phyloP scores from a whole-genome alignment of 768 basidiomycete genomes.

The Calvatia gigantea region DNA sequence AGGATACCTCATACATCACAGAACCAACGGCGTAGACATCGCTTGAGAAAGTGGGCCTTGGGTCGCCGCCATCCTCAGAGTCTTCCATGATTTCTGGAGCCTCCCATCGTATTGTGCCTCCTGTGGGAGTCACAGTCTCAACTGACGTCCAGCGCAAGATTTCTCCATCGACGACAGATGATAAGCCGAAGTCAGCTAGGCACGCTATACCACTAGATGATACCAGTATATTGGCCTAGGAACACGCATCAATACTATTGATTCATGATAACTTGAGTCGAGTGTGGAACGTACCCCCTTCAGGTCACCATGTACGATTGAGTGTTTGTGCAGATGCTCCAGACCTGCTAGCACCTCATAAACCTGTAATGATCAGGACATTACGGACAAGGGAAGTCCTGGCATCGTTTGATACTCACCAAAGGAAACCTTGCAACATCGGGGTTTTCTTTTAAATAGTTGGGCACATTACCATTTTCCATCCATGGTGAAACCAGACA shows the following conservation, averaged over 20 bases:
- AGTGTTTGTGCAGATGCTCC: conserved; percentile 14
- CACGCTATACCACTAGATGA: conserved; percentile 15
- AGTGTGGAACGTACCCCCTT: conserved; percentile 16
- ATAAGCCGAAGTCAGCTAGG: conserved; percentile 22
- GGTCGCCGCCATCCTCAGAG: not conserved
- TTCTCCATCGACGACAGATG: conserved; percentile 11
- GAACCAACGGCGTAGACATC: conserved; percentile 21
- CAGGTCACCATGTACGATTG: conserved; percentile 18
- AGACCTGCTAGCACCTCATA: conserved; percentile 13
- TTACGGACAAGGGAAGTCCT: not conserved
- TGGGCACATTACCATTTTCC: conserved; percentile 31
- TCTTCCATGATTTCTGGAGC: conserved; percentile 21
- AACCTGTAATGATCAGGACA: not conserved
- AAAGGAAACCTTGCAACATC: conserved; percentile 14
- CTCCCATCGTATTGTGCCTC: conserved; percentile 20
- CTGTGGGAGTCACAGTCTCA: conserved; percentile 11
- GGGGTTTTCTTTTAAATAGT: conserved; percentile 21
- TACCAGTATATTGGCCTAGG: conserved; percentile 19
- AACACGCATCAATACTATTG: not conserved
- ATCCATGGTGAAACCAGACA: conserved; percentile 38
- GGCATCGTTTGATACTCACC: not conserved
- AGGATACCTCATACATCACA: conserved; percentile 20
- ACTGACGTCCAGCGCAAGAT: conserved; percentile 16
- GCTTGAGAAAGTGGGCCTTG: conserved; percentile 11
- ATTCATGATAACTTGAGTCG: not conserved